Percentiles rank a stretch among this genome's conserved stretches.
Evolutionary conservation across 768 basidiomycete species (phyloP).

Genomic region (Mycena rosella): DNA sequence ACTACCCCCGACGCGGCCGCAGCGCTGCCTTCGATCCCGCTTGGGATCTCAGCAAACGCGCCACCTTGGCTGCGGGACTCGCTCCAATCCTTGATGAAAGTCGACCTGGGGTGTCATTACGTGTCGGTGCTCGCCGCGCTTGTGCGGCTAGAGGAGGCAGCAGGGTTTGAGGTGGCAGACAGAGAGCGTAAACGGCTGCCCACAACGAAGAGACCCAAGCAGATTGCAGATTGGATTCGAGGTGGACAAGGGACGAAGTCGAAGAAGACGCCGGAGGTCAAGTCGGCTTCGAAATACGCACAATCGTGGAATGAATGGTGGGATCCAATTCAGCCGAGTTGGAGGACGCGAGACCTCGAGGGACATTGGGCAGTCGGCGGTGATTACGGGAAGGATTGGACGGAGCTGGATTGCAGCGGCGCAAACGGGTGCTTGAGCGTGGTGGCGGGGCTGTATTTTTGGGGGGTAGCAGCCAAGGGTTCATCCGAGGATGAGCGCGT

Average conservation of each 20-base stretch:
- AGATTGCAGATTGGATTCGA: neutral
- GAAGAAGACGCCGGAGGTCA: neutral
- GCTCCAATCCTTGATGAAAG: no score
- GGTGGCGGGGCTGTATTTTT: constrained; percentile 4
- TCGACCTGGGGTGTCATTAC: no score
- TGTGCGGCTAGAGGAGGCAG: neutral
- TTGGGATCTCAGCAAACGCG: no score
- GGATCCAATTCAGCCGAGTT: neutral
- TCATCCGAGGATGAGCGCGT: neutral
- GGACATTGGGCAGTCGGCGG: neutral
- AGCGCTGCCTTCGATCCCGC: no score
- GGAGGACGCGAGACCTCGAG: neutral
- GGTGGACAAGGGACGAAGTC: neutral
- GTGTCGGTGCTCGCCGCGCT: no score
- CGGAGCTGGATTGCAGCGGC: neutral
- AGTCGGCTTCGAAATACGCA: neutral
- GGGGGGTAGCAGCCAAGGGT: neutral
- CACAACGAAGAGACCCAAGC: neutral
- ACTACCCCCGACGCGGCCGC: no score
- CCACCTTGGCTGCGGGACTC: no score
- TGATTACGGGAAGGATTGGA: neutral
- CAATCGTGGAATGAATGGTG: neutral
- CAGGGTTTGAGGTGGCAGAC: neutral
- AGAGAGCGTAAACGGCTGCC: neutral
- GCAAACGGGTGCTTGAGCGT: neutral